Percentiles rank a stretch among this genome's conserved stretches.
phyloP scores from a whole-genome alignment of 345 rosid genomes.

The Durio zibethinus region DNA sequence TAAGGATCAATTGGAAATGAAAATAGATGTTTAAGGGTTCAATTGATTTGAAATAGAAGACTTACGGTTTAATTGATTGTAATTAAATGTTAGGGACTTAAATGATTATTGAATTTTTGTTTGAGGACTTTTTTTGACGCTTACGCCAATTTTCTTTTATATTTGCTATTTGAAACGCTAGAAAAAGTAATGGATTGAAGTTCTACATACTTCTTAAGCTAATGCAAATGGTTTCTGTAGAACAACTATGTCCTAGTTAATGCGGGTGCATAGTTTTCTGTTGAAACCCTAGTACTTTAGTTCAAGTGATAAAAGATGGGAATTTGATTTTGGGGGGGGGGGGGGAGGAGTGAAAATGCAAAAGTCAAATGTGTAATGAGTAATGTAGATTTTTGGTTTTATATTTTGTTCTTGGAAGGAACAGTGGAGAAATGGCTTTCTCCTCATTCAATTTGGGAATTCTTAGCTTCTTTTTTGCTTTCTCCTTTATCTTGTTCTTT shows the following conservation, averaged over 20 bases:
- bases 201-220: not conserved
- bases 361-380: not conserved
- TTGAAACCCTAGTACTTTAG: not conserved
- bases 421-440: not conserved
- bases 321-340: not conserved
- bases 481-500: not conserved
- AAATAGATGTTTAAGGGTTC: too few species aligned
- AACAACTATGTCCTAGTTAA: not conserved
- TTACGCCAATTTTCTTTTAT: not conserved
- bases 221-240: not conserved
- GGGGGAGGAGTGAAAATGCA: not conserved
- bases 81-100: too few species aligned
- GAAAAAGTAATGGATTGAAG: not conserved
- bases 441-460: not conserved
- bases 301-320: not conserved
- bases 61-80: too few species aligned
- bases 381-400: not conserved
- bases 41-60: too few species aligned
- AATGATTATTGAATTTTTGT: too few species aligned
- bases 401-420: not conserved
- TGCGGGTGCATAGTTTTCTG: not conserved
- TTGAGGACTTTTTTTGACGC: too few species aligned
- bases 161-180: slow-evolving; percentile 21
- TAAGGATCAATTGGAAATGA: too few species aligned
- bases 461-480: not conserved